A percentile compares a stretch with the other conserved stretches of the same genome.
Conservation (phyloP, 495 filamentous ascomycete genomes). For the Xylaria intraflava region DNA sequence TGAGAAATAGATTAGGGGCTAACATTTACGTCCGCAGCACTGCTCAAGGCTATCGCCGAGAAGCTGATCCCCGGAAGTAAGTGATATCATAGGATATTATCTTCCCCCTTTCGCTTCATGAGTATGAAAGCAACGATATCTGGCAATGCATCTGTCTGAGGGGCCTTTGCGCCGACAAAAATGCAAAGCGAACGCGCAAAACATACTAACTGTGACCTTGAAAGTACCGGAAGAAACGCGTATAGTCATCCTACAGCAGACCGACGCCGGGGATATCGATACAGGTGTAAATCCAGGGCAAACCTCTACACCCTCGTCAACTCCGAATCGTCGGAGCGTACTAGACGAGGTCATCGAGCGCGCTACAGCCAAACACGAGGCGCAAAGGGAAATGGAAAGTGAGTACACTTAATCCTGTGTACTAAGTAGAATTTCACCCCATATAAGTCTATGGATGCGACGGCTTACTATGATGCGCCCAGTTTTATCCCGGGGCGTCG, state of each 20-base stretch:
- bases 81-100: background rate
- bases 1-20: background rate
- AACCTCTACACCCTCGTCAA: background rate
- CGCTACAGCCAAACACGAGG: slow-evolving; percentile 53
- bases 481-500: slow-evolving; percentile 32
- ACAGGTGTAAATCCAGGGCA: slow-evolving; percentile 17
- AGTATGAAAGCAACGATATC: background rate
- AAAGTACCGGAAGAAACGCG: slow-evolving; percentile 55
- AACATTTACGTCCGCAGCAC: slow-evolving; percentile 36
- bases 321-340: slow-evolving; percentile 36
- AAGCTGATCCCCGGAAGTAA: slow-evolving; percentile 66
- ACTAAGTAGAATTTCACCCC: background rate
- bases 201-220: background rate
- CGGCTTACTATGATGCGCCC: slow-evolving; percentile 37
- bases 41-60: slow-evolving; percentile 66
- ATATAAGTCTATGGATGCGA: too few species aligned
- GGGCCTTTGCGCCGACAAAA: background rate
- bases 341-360: slow-evolving; percentile 62
- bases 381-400: slow-evolving; percentile 53
- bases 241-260: slow-evolving; percentile 69
- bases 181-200: background rate
- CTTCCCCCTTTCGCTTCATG: background rate
- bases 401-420: slow-evolving; percentile 20
- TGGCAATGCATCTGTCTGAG: background rate
- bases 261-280: slow-evolving; percentile 23